Evolutionary conservation across 1,139 yeast species (phyloP), one percentile per base, ranked within the genome.

Genomic region (Saccharomyces hybrid): DNA sequence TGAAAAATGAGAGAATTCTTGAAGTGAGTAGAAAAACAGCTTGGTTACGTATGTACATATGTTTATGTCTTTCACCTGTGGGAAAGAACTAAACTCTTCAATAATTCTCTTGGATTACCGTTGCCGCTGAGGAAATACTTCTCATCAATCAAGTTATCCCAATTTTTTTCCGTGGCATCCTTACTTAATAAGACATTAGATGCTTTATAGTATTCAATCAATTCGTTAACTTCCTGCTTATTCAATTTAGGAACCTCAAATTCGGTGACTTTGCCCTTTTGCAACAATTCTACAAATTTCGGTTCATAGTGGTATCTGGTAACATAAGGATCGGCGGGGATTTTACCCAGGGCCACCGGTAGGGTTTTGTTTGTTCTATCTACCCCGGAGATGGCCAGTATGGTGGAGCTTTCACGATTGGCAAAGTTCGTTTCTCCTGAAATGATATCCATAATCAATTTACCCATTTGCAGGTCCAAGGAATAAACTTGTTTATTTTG

Each of bases 71-170:
- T 5, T 56, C 49, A 59, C 49, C 56, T 55, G 53, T 62, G 65
- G 49, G 56, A 54, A 51, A 66, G 47, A 55, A 75, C 72, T 61
- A 76, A 71, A 53, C 79, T 75, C 64, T 76, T 83, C 57, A 85
- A 69, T 58, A 88, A 71, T 59, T 80, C 82, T 55, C 86, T 79
- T 46, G 96, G 91, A 69, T 87, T 88, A 61, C 96, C 96, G 60
- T 85, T 82, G 50, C 96, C 91, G 59, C 86, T 78, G 34, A 84
- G 66, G 59, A 81, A 79, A 64, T 83, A 82, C 64, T 81, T 81
- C 62, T 83, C 81, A 48, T 74, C 71, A 2, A 74, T 69, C 46
- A 79, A 63, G 53, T 69, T 72, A 50, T 76, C 76, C 11, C 68
- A 54, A 4, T 71, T 48, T 42, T 69, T 65, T 4, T 53, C 58